Percentiles rank a stretch among this genome's conserved stretches.
Evolutionary conservation across 169 alveolate genomes (phyloP).

Genomic region (Toxoplasma gondii): DNA sequence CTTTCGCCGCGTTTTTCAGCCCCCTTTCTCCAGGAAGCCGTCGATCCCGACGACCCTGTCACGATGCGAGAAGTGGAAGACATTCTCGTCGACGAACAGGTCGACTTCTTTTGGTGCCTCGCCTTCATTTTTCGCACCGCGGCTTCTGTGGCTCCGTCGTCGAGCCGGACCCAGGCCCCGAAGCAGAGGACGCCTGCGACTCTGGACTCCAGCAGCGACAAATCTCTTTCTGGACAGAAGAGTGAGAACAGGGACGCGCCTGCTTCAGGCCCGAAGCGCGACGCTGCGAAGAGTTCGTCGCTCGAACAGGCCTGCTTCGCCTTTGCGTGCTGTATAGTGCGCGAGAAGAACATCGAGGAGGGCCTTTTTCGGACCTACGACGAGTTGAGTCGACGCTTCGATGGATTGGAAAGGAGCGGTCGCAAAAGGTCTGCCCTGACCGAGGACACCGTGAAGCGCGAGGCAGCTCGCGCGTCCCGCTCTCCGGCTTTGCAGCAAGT

Average conservation of each 20-base stretch:
- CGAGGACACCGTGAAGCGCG: not conserved
- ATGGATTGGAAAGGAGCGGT: not conserved
- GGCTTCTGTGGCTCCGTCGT: not conserved
- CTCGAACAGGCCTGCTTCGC: not conserved
- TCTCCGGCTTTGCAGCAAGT: not conserved
- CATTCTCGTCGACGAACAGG: slow-evolving; percentile 54
- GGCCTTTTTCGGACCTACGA: not conserved
- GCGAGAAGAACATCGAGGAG: not conserved
- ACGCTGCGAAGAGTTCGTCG: not conserved
- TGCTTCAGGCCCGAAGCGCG: not conserved
- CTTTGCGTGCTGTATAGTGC: not conserved
- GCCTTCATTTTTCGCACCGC: slow-evolving; percentile 52
- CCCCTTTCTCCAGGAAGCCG: slow-evolving; percentile 36
- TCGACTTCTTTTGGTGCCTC: slow-evolving; percentile 57
- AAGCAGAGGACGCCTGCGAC: slow-evolving; percentile 4
- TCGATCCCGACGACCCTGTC: slow-evolving; percentile 35
- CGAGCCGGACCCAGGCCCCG: not conserved
- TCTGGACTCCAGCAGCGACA: not conserved
- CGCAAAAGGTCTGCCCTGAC: not conserved
- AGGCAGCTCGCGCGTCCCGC: not conserved
- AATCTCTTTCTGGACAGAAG: not conserved
- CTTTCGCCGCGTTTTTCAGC: slow-evolving; percentile 50
- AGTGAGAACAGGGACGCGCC: not conserved
- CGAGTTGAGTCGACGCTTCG: not conserved
- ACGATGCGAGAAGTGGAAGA: slow-evolving; percentile 49